Percentiles rank a stretch among this genome's conserved stretches.
Conservation (phyloP, 306 rosid genomes). For the Urtica urens region DNA sequence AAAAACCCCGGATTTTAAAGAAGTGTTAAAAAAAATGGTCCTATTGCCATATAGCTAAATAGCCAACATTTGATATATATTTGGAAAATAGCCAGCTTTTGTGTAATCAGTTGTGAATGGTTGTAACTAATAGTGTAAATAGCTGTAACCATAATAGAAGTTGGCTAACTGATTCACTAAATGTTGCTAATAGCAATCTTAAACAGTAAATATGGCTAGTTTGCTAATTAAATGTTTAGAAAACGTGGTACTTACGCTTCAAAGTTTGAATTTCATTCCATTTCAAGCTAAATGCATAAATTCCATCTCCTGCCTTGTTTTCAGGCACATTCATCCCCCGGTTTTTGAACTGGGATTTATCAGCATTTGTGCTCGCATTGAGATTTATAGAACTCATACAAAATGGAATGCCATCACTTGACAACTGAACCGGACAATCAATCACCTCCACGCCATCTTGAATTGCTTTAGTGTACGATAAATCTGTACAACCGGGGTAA, state of each 20-base stretch:
- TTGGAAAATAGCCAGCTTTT: too few relatives aligned
- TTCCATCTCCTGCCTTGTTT: constrained; percentile 43
- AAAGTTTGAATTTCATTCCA: constrained; percentile 53
- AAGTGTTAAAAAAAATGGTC: too few relatives aligned
- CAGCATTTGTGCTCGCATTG: constrained; percentile 44
- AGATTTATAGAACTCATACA: constrained; percentile 68
- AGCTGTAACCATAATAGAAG: too few relatives aligned
- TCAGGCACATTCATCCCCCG: constrained; percentile 28
- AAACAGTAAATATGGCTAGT: too few relatives aligned
- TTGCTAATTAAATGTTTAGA: too few relatives aligned
- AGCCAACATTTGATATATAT: too few relatives aligned
- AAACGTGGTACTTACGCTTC: constrained; percentile 58
- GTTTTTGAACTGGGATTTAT: constrained; percentile 32
- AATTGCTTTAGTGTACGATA: constrained; percentile 53
- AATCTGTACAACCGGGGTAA: constrained; percentile 59
- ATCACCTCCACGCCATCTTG: constrained; percentile 65
- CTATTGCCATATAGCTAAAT: too few relatives aligned
- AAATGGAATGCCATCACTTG: constrained; percentile 69
- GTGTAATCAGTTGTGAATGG: too few relatives aligned
- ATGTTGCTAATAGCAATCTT: too few relatives aligned
- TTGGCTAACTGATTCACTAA: too few relatives aligned
- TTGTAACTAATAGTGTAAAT: too few relatives aligned
- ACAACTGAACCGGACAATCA: constrained; percentile 80
- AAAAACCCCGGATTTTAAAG: too few relatives aligned
- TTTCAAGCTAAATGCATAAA: constrained; percentile 55